Percentiles rank a stretch among this genome's conserved stretches.
phyloP scores from a whole-genome alignment of 352 stramenopile genomes.

The Pythium chondricola region DNA sequence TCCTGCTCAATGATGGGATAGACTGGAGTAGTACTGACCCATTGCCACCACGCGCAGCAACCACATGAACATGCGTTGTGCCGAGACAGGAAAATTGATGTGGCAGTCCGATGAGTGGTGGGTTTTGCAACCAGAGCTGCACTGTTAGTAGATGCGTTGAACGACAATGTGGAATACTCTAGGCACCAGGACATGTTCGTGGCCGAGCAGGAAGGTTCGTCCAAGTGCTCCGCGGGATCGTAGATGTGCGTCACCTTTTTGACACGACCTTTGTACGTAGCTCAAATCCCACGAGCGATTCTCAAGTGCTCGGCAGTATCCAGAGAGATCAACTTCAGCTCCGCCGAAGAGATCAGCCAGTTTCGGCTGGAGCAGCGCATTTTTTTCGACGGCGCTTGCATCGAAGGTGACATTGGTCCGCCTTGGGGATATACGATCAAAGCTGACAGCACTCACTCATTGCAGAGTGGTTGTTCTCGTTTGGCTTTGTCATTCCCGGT shows the following conservation, averaged over 20 bases:
- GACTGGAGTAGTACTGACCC: not conserved
- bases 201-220: constrained; percentile 62
- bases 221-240: not conserved
- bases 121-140: not conserved
- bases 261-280: constrained; percentile 16
- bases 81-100: constrained; percentile 68
- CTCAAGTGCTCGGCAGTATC: constrained; percentile 88
- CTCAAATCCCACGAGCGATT: constrained; percentile 74
- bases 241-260: not conserved
- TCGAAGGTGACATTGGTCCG: constrained; percentile 59
- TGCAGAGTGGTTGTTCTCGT: constrained; percentile 92
- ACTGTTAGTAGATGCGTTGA: not conserved
- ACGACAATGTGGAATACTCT: not conserved
- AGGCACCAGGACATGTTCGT: constrained; percentile 67
- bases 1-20: not conserved
- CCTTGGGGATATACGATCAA: not conserved
- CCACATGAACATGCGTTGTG: constrained; percentile 87
- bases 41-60: constrained; percentile 36
- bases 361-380: constrained; percentile 92
- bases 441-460: not conserved
- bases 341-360: constrained; percentile 78
- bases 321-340: constrained; percentile 94
- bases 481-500: constrained; percentile 93
- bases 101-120: constrained; percentile 83
- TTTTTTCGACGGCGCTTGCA: constrained; percentile 83